A percentile compares a stretch with the other conserved stretches of the same genome.
Conservation (phyloP, 345 rosid species). For the Murraya paniculata region DNA sequence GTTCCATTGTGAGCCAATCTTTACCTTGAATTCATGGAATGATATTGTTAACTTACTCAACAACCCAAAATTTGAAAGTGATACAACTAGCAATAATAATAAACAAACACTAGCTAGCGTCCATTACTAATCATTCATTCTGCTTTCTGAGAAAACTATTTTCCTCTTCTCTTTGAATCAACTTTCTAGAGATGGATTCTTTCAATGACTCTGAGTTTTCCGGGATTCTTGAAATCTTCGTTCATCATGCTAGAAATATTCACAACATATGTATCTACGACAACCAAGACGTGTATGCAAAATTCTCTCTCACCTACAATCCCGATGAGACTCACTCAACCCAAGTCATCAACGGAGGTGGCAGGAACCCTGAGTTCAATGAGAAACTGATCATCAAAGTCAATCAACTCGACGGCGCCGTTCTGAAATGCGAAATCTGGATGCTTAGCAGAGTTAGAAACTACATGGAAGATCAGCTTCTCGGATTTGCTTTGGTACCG, state of each 20-base stretch:
- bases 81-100: not conserved
- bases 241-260: constrained; percentile 90
- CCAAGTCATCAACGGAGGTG: constrained; percentile 70
- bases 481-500: constrained; percentile 81
- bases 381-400: constrained; percentile 55
- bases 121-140: constrained; percentile 11
- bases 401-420: constrained; percentile 64
- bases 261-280: constrained; percentile 97
- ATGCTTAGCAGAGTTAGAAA: constrained; percentile 85
- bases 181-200: constrained; percentile 43
- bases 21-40: constrained; percentile 49
- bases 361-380: constrained; percentile 88
- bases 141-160: constrained; percentile 4
- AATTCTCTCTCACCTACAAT: constrained; percentile 85
- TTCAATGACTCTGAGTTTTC: constrained; percentile 49
- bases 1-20: constrained; percentile 29
- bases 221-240: constrained; percentile 66
- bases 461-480: constrained; percentile 92
- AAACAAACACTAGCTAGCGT: constrained; percentile 9
- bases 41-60: constrained; percentile 21
- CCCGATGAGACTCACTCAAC: constrained; percentile 89
- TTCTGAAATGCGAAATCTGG: constrained; percentile 97
- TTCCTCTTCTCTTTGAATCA: not conserved
- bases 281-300: constrained; percentile 93
- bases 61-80: not conserved